Percentiles rank a stretch among this genome's conserved stretches.
These are phyloP conservation scores for Candida coquimbonensis DNA, from an alignment of 805 yeast genomes.

Conservation along the genomic window DNA sequence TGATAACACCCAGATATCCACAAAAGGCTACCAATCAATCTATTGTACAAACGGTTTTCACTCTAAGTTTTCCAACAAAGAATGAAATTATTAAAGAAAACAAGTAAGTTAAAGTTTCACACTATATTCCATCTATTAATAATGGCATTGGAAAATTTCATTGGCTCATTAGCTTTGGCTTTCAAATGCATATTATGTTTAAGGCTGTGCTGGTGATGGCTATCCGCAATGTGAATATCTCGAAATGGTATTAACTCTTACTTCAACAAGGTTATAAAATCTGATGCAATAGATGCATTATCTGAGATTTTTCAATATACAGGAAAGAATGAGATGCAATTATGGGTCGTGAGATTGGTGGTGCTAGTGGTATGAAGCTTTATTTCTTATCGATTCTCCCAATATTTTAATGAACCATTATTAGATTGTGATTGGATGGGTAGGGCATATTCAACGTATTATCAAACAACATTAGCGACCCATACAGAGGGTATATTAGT, in stretches of 20 bases:
- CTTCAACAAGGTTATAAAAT: constrained; percentile 28
- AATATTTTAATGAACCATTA: constrained; percentile 23
- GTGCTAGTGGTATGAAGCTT: constrained; percentile 32
- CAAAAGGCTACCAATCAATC: too few relatives aligned
- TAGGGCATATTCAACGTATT: constrained; percentile 39
- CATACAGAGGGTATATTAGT: constrained; percentile 15
- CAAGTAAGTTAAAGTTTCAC: not conserved
- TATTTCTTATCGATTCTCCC: constrained; percentile 18
- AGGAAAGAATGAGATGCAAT: constrained; percentile 24
- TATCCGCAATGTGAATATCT: constrained; percentile 33
- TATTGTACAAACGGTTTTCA: not conserved
- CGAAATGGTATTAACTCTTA: constrained; percentile 24
- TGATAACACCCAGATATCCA: not conserved
- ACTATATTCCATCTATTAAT: constrained; percentile 27
- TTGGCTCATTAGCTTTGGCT: constrained; percentile 33
- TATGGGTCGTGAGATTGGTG: constrained; percentile 35
- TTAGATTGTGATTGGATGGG: constrained; percentile 39
- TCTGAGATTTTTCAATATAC: constrained; percentile 24
- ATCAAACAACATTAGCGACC: constrained; percentile 35
- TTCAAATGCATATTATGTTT: constrained; percentile 34
- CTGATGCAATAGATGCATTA: constrained; percentile 23
- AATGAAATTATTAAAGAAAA: not conserved
- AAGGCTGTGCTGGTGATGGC: constrained; percentile 46
- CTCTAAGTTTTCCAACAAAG: not conserved
- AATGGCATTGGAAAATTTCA: constrained; percentile 32